A percentile compares a stretch with the other conserved stretches of the same genome.
Evolutionary conservation across 2,329 filamentous ascomycete genomes (phyloP).

Genomic region (Tolypocladium ophioglossoides): DNA sequence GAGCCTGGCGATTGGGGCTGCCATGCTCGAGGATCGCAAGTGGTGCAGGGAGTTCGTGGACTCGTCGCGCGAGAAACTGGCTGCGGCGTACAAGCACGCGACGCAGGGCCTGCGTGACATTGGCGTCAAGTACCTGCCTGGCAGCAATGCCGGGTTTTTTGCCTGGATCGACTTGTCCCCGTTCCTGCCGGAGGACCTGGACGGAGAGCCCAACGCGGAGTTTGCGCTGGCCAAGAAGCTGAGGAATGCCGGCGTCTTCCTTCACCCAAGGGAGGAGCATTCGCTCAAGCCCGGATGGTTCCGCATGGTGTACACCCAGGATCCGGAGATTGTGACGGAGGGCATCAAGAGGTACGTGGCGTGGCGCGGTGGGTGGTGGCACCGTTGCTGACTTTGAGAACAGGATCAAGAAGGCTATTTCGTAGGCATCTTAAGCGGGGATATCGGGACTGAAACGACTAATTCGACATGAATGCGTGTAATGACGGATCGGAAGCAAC

Average conservation of each 20-base stretch:
- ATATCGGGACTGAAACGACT: background rate
- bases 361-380: background rate
- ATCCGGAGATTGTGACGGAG: slow-evolving; percentile 21
- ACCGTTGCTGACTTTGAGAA: background rate
- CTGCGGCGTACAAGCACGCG: slow-evolving; percentile 27
- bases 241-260: slow-evolving; percentile 34
- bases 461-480: background rate
- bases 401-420: slow-evolving; percentile 4
- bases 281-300: slow-evolving; percentile 39
- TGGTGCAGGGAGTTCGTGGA: slow-evolving; percentile 35
- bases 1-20: slow-evolving; percentile 28
- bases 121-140: slow-evolving; percentile 30
- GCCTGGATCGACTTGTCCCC: slow-evolving; percentile 40
- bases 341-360: slow-evolving; percentile 23
- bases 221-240: slow-evolving; percentile 32
- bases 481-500: background rate
- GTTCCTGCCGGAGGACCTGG: slow-evolving; percentile 21
- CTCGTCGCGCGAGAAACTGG: slow-evolving; percentile 26
- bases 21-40: slow-evolving; percentile 33
- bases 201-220: slow-evolving; percentile 25
- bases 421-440: background rate
- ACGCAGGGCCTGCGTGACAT: slow-evolving; percentile 25
- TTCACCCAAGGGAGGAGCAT: slow-evolving; percentile 37
- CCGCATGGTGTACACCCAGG: slow-evolving; percentile 39
- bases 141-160: slow-evolving; percentile 48